phyloP scores from a whole-genome alignment of 2,329 filamentous ascomycete genomes.

The Rosellinia necatrix region DNA sequence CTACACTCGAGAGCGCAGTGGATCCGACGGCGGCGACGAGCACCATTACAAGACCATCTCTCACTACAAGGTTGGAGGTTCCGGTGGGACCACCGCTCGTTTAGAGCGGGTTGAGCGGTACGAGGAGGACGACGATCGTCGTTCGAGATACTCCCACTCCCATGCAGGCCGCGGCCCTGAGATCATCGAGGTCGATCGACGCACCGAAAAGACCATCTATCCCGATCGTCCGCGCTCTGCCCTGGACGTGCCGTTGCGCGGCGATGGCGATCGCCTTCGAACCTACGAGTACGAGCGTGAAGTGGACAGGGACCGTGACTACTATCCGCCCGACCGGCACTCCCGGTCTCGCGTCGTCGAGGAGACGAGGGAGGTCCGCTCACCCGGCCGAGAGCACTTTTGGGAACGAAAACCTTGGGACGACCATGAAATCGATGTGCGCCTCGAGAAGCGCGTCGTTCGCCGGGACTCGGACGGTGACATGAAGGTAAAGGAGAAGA shows the following conservation, averaged over 20 bases:
- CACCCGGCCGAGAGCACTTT: conserved; percentile 45
- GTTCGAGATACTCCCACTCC: conserved; percentile 37
- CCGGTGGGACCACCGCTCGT: conserved; percentile 29
- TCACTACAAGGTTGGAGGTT: conserved; percentile 41
- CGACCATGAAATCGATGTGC: conserved; percentile 49
- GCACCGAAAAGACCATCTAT: conserved; percentile 46
- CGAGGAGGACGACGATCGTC: conserved; percentile 37
- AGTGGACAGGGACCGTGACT: conserved; percentile 35
- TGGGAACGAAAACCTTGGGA: conserved; percentile 48
- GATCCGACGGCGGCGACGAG: conserved; percentile 37
- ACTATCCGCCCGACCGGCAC: conserved; percentile 34
- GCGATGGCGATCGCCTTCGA: conserved; percentile 39
- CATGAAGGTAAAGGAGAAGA: conserved; percentile 58
- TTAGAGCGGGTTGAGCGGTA: conserved; percentile 36
- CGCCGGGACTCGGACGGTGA: conserved; percentile 53
- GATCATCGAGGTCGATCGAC: conserved; percentile 42
- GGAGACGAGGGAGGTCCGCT: conserved; percentile 45
- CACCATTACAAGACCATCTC: conserved; percentile 37
- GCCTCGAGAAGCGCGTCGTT: conserved; percentile 48
- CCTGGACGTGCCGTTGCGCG: conserved; percentile 45
- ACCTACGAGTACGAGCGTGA: conserved; percentile 40
- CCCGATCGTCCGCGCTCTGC: conserved; percentile 59
- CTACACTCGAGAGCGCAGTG: conserved; percentile 39
- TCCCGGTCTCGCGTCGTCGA: conserved; percentile 45
- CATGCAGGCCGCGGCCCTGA: conserved; percentile 32